Evolutionary conservation across 1,284 basidiomycete genomes (phyloP), one percentile per base, ranked within the genome.

Genomic region (Entoloma clypeatum): DNA sequence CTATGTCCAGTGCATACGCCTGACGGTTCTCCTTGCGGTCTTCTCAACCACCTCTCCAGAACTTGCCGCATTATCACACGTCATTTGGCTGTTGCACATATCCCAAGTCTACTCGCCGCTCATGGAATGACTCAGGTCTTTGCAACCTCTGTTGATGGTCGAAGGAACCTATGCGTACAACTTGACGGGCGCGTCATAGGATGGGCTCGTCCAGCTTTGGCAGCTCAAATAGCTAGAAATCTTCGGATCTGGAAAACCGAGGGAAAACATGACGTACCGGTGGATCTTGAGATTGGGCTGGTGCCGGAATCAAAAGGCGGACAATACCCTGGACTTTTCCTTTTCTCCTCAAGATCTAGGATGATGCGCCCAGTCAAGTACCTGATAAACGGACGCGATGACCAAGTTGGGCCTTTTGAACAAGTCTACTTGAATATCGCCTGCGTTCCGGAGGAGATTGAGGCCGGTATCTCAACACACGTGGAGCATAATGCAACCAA

Each of bases 341-440:
- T 99, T 41, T 99, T 99, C 68, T 79, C 90, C 14, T 82, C 85
- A 10, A 77, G 82, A 39, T 78, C 92, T 30, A 75, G 96, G 47
- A 97, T 99, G 93, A 98, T 99, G 95, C 79, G 96, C 32, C 95
- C 97, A 3, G 96, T 99, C 47, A 92, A 88, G 56, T 94, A 89
- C 63, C 67, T 99, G 31, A 69, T 74, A 46, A 99, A 98, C 61
- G 86, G 84, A 39, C 77, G 79, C 52, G 77, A 87, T 52, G 96
- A 99, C 63, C 89, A 90, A 61, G 77, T 99, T 37, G 96, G 96
- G 2, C 81, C 95, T 2, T 99, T 99, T 55, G 96, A 99, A 66
- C 96, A 99, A 67, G 96, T 99, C 7, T 99, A 99, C 64, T 94
- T 99, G 88, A 91, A 99, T 61, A 90, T 99, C 58, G 95, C 96